Base-by-base conservation (phyloP, 2,329 filamentous ascomycete species). In the Fusarium xyrophilum region DNA sequence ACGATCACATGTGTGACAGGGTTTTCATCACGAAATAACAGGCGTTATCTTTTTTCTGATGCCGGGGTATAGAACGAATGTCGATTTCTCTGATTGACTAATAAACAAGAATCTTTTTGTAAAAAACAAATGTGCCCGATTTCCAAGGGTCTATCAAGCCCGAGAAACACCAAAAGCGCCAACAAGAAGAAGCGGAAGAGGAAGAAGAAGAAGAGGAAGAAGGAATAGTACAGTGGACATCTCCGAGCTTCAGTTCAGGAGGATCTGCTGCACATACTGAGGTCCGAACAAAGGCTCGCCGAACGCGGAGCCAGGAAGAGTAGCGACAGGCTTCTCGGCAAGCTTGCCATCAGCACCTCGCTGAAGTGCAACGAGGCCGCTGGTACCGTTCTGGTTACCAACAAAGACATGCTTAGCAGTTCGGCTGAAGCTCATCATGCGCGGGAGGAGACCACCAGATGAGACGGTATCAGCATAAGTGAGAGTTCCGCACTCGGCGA, bases 331-430 rank as follows among this genome's bases (percentile, higher is more conserved):
- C 35, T 62, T 67, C 52, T 73, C 66, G 8, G 57, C 48, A 35
- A 82, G 70, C 47, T 70, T 73, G 44, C 80, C 79, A 27, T 73
- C 60, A 23, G 54, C 38, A 27, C 68, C 63, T 47, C 81, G 76
- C 48, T 72, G 52, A 56, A 85, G 75, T 11, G 80, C 82, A 7
- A 79, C 75, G 8, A 85, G 69, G 1, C 79, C 83, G 17, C 65
- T 65, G 6, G 74, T 74, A 36, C 82, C 83, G 54, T 74, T 75
- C 75, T 82, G 79, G 76, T 85, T 85, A n/a, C 78, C 80, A n/a
- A 80, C 77, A 67, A 84, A 84, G 46, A 85, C 68, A 61, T 79
- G 73, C 59, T 78, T 75, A 12, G 64, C 74, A 60, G 77, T 76
- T 42, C 79, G 71, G 65, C 73, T 65, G 39, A 78, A 65, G 70